These are phyloP conservation scores for Myxozyma neotropica DNA, from an alignment of 805 yeast species.

Conservation along the genomic window DNA sequence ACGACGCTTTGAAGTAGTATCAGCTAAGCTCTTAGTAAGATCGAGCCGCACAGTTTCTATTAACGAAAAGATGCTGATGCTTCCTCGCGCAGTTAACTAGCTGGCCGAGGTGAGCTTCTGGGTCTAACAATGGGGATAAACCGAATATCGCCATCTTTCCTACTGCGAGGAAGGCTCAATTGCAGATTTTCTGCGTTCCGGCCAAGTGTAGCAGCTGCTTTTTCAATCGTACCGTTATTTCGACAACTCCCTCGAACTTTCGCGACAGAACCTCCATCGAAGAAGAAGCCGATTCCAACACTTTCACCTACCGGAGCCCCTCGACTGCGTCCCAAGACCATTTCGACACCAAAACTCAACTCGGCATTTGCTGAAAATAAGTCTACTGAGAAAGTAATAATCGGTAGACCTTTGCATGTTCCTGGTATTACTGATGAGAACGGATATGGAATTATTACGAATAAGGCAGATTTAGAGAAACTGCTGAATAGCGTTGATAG, in stretches of 20 bases:
- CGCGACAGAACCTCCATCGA: not conserved
- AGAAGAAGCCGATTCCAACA: too few species aligned
- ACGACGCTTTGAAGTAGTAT: too few species aligned
- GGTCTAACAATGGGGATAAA: constrained; percentile 6
- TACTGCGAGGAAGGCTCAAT: not conserved
- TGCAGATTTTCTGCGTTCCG: not conserved
- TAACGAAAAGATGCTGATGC: too few species aligned
- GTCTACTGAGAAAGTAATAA: not conserved
- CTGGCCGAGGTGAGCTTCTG: too few species aligned
- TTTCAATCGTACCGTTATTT: not conserved
- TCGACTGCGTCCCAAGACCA: not conserved
- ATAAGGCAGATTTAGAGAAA: not conserved
- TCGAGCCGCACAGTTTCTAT: too few species aligned
- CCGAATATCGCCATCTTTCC: not conserved
- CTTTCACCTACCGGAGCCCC: not conserved
- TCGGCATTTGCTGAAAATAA: not conserved
- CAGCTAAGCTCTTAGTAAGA: too few species aligned
- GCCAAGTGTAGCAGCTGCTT: too few species aligned
- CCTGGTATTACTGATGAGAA: constrained; percentile 17
- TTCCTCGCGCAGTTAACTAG: too few species aligned
- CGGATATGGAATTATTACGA: not conserved
- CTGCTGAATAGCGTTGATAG: not conserved
- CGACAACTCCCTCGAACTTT: not conserved
- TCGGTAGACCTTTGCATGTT: constrained; percentile 5
- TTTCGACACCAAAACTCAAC: not conserved